These are phyloP conservation scores for Elsinoe australis DNA, from an alignment of 2,329 filamentous ascomycete genomes.

Conservation along the genomic window DNA sequence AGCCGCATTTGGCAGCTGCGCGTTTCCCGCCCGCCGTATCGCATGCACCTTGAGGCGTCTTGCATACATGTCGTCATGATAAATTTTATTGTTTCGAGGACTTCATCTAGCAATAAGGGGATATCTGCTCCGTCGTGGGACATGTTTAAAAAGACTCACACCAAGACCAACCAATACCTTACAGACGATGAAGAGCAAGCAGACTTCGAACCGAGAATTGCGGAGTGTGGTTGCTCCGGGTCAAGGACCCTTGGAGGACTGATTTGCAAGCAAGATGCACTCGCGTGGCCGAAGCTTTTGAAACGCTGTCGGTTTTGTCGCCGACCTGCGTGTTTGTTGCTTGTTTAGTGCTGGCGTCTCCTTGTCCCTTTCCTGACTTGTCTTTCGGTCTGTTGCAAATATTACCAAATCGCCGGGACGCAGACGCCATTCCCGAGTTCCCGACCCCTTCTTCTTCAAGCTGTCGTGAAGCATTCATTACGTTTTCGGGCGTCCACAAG, in stretches of 20 bases:
- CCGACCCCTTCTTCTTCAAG: slow-evolving; percentile 7
- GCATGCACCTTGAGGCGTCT: slow-evolving; percentile 9
- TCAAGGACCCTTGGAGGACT: no score
- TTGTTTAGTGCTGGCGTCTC: background rate
- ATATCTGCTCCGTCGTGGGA: no score
- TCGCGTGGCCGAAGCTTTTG: slow-evolving; percentile 10
- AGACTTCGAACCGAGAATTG: no score
- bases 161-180: no score
- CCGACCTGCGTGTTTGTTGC: slow-evolving; percentile 9
- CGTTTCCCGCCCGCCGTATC: background rate
- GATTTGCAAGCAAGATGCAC: slow-evolving; percentile 14
- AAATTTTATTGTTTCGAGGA: background rate
- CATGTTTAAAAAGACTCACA: no score
- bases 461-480: slow-evolving; percentile 14
- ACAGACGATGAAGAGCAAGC: no score
- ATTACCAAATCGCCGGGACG: slow-evolving; percentile 1
- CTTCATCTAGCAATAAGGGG: no score
- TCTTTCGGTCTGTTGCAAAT: slow-evolving; percentile 4
- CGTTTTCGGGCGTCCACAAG: slow-evolving; percentile 12
- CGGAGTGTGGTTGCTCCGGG: no score
- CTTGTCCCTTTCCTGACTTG: background rate
- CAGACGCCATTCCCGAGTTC: background rate
- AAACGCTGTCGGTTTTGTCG: slow-evolving; percentile 4
- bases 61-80: slow-evolving; percentile 6
- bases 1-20: slow-evolving; percentile 6